These are phyloP conservation scores for Aspergillus sp. DNA, from an alignment of 2,329 filamentous ascomycete genomes.

Conservation along the genomic window DNA sequence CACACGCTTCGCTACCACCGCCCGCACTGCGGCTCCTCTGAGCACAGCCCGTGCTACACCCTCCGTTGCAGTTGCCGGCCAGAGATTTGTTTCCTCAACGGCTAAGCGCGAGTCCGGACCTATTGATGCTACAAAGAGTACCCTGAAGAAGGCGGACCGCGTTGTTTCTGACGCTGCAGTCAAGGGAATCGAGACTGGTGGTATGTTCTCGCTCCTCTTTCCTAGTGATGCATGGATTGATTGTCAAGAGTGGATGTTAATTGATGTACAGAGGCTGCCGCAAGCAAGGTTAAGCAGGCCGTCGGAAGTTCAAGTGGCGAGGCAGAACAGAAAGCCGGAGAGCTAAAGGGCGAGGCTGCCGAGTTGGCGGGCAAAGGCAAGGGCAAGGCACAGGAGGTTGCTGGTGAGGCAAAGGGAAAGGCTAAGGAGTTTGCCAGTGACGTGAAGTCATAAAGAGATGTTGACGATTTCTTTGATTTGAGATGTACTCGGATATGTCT, in stretches of 20 bases:
- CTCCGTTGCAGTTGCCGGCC: constrained; percentile 25
- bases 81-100: constrained; percentile 57
- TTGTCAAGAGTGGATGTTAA: background rate
- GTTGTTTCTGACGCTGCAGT: constrained; percentile 60
- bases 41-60: constrained; percentile 11
- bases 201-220: constrained; percentile 48
- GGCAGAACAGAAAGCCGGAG: constrained; percentile 50
- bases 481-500: constrained; percentile 3
- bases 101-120: constrained; percentile 54
- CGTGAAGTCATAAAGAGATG: constrained; percentile 13
- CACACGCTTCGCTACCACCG: constrained; percentile 35
- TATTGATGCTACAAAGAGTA: constrained; percentile 61
- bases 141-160: constrained; percentile 61
- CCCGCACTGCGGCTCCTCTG: constrained; percentile 25
- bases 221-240: background rate
- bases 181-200: constrained; percentile 65
- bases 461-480: background rate
- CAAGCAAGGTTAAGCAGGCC: constrained; percentile 49
- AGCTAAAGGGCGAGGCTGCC: constrained; percentile 31
- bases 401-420: constrained; percentile 28
- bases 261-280: constrained; percentile 53
- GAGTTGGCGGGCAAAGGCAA: constrained; percentile 17
- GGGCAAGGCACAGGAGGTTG: constrained; percentile 22
- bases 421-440: constrained; percentile 29
- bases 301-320: constrained; percentile 49